Conservation (phyloP, 1,284 basidiomycete species). For the Malassezia cuniculi region DNA sequence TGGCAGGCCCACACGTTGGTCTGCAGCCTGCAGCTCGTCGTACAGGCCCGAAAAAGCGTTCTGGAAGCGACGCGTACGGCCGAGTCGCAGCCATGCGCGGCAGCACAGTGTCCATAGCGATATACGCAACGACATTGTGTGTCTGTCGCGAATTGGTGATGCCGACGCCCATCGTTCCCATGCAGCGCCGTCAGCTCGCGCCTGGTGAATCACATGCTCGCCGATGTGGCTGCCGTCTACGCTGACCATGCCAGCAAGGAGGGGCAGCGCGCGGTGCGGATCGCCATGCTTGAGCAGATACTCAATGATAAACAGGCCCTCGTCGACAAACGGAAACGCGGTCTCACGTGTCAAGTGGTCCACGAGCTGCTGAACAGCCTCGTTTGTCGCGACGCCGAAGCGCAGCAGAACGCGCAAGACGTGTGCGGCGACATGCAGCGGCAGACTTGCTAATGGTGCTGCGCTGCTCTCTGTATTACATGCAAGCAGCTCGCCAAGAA, state of each 20-base stretch:
- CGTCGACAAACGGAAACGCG: conserved; percentile 4
- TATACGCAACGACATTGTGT: conserved; percentile 7
- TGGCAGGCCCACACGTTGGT: too few relatives aligned
- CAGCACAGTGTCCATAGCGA: conserved; percentile 13
- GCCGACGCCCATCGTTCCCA: conserved; percentile 7
- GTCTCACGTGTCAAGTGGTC: not conserved
- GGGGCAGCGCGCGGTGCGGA: not conserved
- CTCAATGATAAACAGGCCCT: conserved; percentile 12
- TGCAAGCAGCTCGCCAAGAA: too few relatives aligned
- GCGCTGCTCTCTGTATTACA: too few relatives aligned
- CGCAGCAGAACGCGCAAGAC: conserved; percentile 1
- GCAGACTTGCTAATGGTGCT: too few relatives aligned
- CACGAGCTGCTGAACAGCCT: conserved; percentile 1
- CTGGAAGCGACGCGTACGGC: conserved; percentile 8
- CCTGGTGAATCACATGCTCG: conserved; percentile 11
- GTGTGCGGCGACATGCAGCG: conserved; percentile 2
- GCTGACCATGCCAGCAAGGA: conserved; percentile 3
- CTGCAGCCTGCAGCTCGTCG: not conserved
- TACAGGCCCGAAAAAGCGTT: not conserved
- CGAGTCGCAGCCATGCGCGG: conserved; percentile 10
- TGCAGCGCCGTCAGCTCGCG: conserved; percentile 9
- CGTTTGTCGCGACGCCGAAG: not conserved
- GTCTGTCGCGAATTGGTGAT: not conserved
- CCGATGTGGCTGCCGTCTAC: conserved; percentile 7
- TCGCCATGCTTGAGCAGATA: conserved; percentile 1